A percentile compares a stretch with the other conserved stretches of the same genome.
Evolutionary conservation across 2,329 filamentous ascomycete species (phyloP).

Genomic region (Phialophora expanda): DNA sequence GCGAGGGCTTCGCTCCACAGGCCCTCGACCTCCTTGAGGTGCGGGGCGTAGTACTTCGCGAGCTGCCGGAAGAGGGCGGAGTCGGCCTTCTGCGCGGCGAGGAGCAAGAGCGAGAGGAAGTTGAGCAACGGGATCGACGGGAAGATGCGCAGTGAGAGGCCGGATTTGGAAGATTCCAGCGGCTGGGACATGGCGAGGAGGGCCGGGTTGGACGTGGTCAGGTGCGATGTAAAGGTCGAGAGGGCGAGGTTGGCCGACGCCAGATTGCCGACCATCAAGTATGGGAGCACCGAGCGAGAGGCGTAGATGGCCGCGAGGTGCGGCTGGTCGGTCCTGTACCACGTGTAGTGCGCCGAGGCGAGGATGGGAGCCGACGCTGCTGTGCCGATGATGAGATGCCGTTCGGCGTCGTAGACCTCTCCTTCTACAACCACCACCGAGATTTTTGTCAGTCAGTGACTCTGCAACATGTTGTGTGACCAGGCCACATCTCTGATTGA

Average conservation of each 20-base stretch:
- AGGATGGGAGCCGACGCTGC: slow-evolving; percentile 83
- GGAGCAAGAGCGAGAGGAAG: slow-evolving; percentile 82
- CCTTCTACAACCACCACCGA: slow-evolving; percentile 63
- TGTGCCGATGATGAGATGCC: slow-evolving; percentile 76
- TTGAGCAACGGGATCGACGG: slow-evolving; percentile 93
- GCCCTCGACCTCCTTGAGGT: slow-evolving; percentile 75
- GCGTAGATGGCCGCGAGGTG: slow-evolving; percentile 87
- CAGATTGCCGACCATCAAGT: slow-evolving; percentile 87
- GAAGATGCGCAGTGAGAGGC: slow-evolving; percentile 72
- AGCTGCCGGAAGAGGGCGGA: slow-evolving; percentile 81
- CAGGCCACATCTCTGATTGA: neutral
- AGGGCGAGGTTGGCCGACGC: slow-evolving; percentile 85
- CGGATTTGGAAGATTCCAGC: slow-evolving; percentile 74
- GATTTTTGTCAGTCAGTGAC: slow-evolving; percentile 16
- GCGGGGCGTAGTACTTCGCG: slow-evolving; percentile 75
- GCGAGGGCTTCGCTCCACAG: slow-evolving; percentile 80
- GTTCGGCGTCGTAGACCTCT: slow-evolving; percentile 90
- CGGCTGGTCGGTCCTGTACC: slow-evolving; percentile 88
- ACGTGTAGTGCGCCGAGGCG: slow-evolving; percentile 83
- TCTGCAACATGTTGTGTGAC: neutral
- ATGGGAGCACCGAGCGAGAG: slow-evolving; percentile 85
- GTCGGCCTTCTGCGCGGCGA: slow-evolving; percentile 81
- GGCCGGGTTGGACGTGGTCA: slow-evolving; percentile 62
- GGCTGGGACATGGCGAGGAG: slow-evolving; percentile 72
- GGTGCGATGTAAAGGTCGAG: slow-evolving; percentile 72